Percentiles rank a stretch among this genome's conserved stretches.
Evolutionary conservation across 2,329 filamentous ascomycete genomes (phyloP).

Genomic region (Aspergillus sp.): DNA sequence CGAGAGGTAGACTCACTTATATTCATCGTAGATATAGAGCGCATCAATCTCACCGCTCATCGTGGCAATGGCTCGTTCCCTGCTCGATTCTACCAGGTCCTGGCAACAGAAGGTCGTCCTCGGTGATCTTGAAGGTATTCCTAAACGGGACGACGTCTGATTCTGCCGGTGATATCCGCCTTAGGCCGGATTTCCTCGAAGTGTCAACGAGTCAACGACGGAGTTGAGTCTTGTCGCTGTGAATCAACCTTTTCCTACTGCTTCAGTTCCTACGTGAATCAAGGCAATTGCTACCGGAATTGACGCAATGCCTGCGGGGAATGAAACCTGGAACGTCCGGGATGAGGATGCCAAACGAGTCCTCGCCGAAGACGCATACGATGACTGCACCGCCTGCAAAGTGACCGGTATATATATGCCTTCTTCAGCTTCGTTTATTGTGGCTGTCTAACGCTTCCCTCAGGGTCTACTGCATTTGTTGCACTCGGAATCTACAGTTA

Average conservation of each 20-base stretch:
- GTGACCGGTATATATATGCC: slow-evolving; percentile 53
- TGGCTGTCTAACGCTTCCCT: not conserved
- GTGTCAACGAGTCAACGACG: not conserved
- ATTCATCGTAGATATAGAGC: slow-evolving; percentile 93
- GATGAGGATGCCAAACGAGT: slow-evolving; percentile 56
- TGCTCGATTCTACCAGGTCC: slow-evolving; percentile 10
- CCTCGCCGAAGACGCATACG: slow-evolving; percentile 31
- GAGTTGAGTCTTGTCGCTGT: not conserved
- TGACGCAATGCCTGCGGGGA: slow-evolving; percentile 21
- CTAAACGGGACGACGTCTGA: slow-evolving; percentile 9
- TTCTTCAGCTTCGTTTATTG: not conserved
- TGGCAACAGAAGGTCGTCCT: not conserved
- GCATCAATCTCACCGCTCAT: slow-evolving; percentile 90
- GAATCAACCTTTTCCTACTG: not conserved
- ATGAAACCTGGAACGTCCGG: slow-evolving; percentile 44
- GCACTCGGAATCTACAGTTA: slow-evolving; percentile 72
- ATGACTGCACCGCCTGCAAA: slow-evolving; percentile 65
- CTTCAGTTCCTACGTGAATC: no score
- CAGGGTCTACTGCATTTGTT: slow-evolving; percentile 67
- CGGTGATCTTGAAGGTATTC: slow-evolving; percentile 8
- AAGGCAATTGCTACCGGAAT: no score
- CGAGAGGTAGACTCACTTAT: slow-evolving; percentile 54
- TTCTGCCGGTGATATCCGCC: slow-evolving; percentile 30
- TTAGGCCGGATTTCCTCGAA: slow-evolving; percentile 3
- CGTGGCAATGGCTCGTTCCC: slow-evolving; percentile 28